Evolutionary conservation across 164 flowering plant genomes (phyloP).

Genomic region (Liquidambar formosana): DNA sequence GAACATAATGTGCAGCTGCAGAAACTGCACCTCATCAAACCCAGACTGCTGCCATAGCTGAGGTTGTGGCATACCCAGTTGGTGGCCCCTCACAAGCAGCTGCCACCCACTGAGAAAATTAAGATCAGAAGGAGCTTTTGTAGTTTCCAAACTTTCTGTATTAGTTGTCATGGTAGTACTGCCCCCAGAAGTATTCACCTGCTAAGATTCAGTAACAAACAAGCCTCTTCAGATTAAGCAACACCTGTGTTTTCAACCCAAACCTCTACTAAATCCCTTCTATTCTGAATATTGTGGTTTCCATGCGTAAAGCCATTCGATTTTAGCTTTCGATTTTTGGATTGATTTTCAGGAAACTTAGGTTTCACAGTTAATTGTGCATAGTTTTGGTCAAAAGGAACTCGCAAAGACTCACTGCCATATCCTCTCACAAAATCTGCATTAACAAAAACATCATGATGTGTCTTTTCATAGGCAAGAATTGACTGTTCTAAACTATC

Average conservation of each 20-base stretch:
- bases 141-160: conserved; percentile 27
- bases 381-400: not conserved
- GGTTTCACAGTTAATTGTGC: conserved; percentile 4
- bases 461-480: not conserved
- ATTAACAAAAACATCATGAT: not conserved
- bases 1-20: conserved; percentile 65
- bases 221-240: conserved; percentile 2
- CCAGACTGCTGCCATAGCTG: conserved; percentile 47
- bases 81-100: conserved; percentile 33
- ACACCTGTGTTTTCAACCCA: conserved; percentile 3
- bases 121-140: conserved; percentile 32
- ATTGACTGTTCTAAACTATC: not conserved
- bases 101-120: conserved; percentile 28
- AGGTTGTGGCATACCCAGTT: conserved; percentile 43
- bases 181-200: conserved; percentile 19
- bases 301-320: too few relatives aligned
- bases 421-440: conserved; percentile 12
- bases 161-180: conserved; percentile 26
- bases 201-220: conserved; percentile 11
- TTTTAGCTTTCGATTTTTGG: not conserved
- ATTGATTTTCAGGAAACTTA: not conserved
- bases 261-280: conserved; percentile 2
- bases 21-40: conserved; percentile 45
- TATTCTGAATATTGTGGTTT: conserved; percentile 4
- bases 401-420: conserved; percentile 5